Base-by-base conservation (phyloP, 2,329 filamentous ascomycete species). In the Ilyonectria sp. region DNA sequence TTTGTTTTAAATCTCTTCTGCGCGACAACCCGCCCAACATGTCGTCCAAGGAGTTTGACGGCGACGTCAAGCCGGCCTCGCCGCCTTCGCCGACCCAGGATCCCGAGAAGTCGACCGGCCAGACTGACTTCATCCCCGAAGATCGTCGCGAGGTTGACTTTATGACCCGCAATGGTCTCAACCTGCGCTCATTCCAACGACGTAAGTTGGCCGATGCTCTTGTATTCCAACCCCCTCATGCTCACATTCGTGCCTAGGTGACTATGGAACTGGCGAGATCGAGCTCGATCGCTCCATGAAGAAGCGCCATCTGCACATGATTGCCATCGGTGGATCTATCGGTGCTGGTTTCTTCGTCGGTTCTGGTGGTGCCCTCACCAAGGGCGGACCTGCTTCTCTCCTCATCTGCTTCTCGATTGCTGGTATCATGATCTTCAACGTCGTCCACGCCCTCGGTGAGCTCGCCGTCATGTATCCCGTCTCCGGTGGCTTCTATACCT, bases 291-390 rank as follows among this genome's bases (percentile, higher is more conserved):
- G 81, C 56, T 78, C 80, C 72, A 87, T 90, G 82, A 86, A 87
- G 81, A 81, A 82, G 58, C 86, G 88, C 70, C 88, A 90, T 78
- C 79, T 90, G 71, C 86, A 90, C 79, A 89, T 90, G 87, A 90
- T 90, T 78, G 86, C 87, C 74, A 89, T 90, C 63, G 87, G 87
- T 75, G 88, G 87, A 66, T 88, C 87, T 35, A 90, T 90, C 63
- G 88, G 88, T 78, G 88, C 88, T 76, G 88, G 88, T 81, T 89
- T 90, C 82, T 90, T 90, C 77, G 88, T 90, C 75, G 87, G 88
- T 73, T 89, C 87, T 40, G 88, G 88, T 71, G 76, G 80, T 71
- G 87, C 88, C 53, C 79, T 90, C n/a, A 75, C 75, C 69, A 83
- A 80, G 64, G 88, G 87, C 80, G 85, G 84, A 6, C 84, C 85